Evolutionary conservation across 2,329 filamentous ascomycete genomes (phyloP).

Genomic region (Xylariomycetidae sp.): DNA sequence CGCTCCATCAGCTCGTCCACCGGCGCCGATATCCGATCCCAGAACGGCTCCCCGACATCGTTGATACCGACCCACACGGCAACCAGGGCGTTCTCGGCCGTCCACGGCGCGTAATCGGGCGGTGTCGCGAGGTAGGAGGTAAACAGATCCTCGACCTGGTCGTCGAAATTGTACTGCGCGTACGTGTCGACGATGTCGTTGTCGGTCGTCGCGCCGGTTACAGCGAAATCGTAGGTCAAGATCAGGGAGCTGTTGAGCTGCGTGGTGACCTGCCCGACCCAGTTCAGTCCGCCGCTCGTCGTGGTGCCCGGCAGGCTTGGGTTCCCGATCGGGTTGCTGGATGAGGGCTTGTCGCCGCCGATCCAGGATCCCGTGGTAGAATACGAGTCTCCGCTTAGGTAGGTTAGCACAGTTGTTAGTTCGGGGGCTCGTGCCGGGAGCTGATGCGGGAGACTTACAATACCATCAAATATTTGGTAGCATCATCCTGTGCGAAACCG

Average conservation of each 20-base stretch:
- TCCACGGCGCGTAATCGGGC: constrained; percentile 8
- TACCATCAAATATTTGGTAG: constrained; percentile 12
- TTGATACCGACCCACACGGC: constrained; percentile 27
- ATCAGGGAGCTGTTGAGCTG: constrained; percentile 31
- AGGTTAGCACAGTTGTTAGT: not conserved
- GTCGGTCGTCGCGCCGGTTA: constrained; percentile 39
- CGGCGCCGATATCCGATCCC: constrained; percentile 17
- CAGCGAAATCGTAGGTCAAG: constrained; percentile 38
- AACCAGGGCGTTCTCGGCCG: constrained; percentile 15
- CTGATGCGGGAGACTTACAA: constrained; percentile 8
- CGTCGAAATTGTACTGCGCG: constrained; percentile 19
- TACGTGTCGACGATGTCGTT: constrained; percentile 33
- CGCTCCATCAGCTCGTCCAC: constrained; percentile 10
- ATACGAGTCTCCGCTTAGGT: constrained; percentile 43
- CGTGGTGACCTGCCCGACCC: constrained; percentile 35
- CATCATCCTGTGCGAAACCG: constrained; percentile 1
- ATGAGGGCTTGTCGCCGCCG: constrained; percentile 38
- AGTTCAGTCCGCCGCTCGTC: constrained; percentile 34
- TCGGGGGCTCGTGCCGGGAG: not conserved
- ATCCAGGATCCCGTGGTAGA: constrained; percentile 48
- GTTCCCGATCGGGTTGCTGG: constrained; percentile 51
- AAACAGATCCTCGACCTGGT: constrained; percentile 20
- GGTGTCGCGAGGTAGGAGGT: constrained; percentile 8
- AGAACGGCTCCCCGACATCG: constrained; percentile 27
- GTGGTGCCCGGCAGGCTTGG: constrained; percentile 39